phyloP scores from a whole-genome alignment of 768 basidiomycete genomes.

The Mycena vulgaris region DNA sequence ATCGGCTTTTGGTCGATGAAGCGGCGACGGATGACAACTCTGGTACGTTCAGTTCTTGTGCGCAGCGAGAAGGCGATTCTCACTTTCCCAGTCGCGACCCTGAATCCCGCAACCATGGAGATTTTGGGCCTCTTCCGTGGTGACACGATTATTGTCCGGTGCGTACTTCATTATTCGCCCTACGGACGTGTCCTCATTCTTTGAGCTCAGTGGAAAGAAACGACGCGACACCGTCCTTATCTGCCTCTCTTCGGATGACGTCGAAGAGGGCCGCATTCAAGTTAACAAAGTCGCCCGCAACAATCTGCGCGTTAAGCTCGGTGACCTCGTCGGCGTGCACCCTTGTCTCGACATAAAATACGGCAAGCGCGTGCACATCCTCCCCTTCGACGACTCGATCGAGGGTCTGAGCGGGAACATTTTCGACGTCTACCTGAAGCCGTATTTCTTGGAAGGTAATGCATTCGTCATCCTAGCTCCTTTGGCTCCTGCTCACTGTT shows the following conservation, averaged over 20 bases:
- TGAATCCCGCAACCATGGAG: constrained; percentile 98
- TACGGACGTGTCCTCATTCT: not conserved
- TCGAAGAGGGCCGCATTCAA: constrained; percentile 98
- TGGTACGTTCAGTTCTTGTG: constrained; percentile 61
- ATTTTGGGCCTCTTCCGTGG: constrained; percentile 93
- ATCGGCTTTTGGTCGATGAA: constrained; percentile 98
- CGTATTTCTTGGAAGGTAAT: constrained; percentile 97
- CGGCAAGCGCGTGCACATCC: constrained; percentile 96
- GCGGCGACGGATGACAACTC: constrained; percentile 96
- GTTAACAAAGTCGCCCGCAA: constrained; percentile 99
- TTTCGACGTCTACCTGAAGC: constrained; percentile 98
- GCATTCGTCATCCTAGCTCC: constrained; percentile 34
- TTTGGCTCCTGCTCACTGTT: constrained; percentile 21
- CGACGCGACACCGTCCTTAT: constrained; percentile 98
- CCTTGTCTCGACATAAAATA: constrained; percentile 99
- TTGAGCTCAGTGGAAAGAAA: constrained; percentile 87
- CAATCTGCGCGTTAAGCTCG: constrained; percentile 97
- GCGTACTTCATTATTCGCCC: constrained; percentile 38
- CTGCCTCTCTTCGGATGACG: constrained; percentile 94
- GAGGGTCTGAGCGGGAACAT: constrained; percentile 99
- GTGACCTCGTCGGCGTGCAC: constrained; percentile 96
- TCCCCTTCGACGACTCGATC: constrained; percentile 98
- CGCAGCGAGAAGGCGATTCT: constrained; percentile 31
- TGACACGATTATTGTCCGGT: constrained; percentile 96
- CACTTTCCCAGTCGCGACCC: constrained; percentile 80